Percentiles rank a stretch among this genome's conserved stretches.
These are phyloP conservation scores for Coniochaeta sp. DNA, from an alignment of 2,329 filamentous ascomycete species.

Conservation along the genomic window DNA sequence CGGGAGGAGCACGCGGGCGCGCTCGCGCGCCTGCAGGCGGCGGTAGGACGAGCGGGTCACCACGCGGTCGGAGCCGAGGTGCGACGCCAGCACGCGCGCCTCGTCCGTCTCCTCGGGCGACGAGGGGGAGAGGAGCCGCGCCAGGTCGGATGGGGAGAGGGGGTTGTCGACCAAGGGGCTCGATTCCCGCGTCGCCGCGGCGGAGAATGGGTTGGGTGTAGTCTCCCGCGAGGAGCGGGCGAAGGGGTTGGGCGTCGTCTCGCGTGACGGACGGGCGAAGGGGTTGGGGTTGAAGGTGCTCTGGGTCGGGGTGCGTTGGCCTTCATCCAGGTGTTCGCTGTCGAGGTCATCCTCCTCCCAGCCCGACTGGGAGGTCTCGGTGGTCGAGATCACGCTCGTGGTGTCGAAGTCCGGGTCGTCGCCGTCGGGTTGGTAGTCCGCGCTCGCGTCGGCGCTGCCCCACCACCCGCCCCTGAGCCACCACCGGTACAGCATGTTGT, in stretches of 20 bases:
- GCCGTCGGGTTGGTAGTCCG: conserved; percentile 60
- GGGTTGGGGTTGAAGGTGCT: conserved; percentile 23
- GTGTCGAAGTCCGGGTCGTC: conserved; percentile 47
- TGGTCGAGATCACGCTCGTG: conserved; percentile 71
- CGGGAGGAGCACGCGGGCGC: conserved; percentile 58
- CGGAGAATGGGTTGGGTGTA: conserved; percentile 14
- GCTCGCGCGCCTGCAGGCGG: conserved; percentile 59
- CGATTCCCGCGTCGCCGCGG: conserved; percentile 30
- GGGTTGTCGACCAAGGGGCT: conserved; percentile 56
- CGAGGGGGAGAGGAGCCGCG: conserved; percentile 73
- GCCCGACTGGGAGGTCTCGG: conserved; percentile 23
- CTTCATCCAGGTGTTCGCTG: conserved; percentile 36
- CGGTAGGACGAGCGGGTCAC: conserved; percentile 77
- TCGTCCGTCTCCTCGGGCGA: conserved; percentile 73
- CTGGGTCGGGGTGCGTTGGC: conserved; percentile 69
- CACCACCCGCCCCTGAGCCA: conserved; percentile 81
- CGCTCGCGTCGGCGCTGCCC: conserved; percentile 74
- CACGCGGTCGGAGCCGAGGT: conserved; percentile 62
- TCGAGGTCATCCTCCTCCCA: conserved; percentile 14
- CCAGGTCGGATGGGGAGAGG: conserved; percentile 62
- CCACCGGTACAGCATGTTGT: conserved; percentile 72
- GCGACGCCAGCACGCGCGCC: conserved; percentile 72
- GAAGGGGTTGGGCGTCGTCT: conserved; percentile 9
- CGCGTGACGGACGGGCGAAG: conserved; percentile 7
- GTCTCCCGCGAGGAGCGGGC: neutral